Conservation (phyloP, 768 basidiomycete genomes). For the Phanerodontia chrysosporium region DNA sequence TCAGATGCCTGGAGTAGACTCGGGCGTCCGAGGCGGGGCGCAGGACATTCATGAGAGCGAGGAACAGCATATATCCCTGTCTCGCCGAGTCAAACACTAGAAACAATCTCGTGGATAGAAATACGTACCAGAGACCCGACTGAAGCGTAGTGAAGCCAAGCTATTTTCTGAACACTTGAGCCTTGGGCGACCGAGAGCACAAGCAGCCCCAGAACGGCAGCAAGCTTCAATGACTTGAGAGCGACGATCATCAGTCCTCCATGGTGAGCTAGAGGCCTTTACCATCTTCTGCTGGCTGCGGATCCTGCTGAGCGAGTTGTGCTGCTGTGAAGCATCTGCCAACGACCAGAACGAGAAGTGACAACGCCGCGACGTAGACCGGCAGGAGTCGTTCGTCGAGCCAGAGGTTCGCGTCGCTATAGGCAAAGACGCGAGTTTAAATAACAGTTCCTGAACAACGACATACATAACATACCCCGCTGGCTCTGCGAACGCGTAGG, state of each 20-base stretch:
- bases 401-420: background rate
- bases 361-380: slow-evolving; percentile 3
- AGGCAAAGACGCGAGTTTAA: background rate
- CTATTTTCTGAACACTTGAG: no score
- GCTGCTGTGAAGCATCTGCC: background rate
- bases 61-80: background rate
- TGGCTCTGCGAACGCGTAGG: background rate
- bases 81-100: no score
- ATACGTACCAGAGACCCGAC: background rate
- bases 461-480: background rate
- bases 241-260: background rate
- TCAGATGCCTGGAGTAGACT: background rate
- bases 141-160: background rate
- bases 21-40: background rate
- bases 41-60: background rate
- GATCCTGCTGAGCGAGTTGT: background rate
- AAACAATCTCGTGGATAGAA: no score
- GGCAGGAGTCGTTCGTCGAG: slow-evolving; percentile 4
- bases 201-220: background rate
- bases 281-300: background rate
- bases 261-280: background rate
- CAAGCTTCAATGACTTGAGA: background rate
- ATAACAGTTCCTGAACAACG: background rate
- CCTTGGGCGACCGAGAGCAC: background rate
- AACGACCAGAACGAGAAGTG: background rate